A percentile compares a stretch with the other conserved stretches of the same genome.
These are phyloP conservation scores for Letharia lupina DNA, from an alignment of 495 filamentous ascomycete species.

Conservation along the genomic window DNA sequence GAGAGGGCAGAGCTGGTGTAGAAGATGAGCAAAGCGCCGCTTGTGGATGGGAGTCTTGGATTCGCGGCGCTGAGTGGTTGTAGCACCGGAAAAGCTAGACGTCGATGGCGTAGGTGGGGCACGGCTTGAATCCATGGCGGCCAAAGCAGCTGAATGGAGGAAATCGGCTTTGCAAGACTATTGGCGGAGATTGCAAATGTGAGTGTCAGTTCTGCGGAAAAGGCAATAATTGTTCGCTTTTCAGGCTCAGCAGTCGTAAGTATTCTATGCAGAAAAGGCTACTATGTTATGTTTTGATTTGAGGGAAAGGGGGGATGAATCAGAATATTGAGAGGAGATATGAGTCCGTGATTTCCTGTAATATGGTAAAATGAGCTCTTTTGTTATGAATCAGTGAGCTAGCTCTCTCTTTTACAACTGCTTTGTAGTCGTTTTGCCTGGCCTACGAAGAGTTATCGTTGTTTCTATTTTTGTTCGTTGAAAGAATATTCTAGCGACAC, in stretches of 20 bases:
- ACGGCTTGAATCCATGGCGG: slow-evolving; percentile 1
- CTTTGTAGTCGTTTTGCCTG: background rate
- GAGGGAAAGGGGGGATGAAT: background rate
- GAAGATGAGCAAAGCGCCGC: slow-evolving; percentile 33
- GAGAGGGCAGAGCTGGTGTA: slow-evolving; percentile 33
- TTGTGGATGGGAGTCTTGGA: slow-evolving; percentile 21
- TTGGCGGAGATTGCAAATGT: background rate
- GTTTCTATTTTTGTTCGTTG: background rate
- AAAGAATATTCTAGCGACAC: background rate
- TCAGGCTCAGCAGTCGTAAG: background rate
- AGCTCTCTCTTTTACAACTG: background rate
- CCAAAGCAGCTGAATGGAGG: background rate
- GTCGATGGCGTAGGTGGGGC: background rate
- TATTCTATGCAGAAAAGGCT: background rate
- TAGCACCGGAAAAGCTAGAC: background rate
- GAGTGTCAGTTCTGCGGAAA: background rate
- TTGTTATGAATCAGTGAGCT: background rate
- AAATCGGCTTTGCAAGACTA: background rate
- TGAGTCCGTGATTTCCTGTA: background rate
- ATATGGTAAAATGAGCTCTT: background rate
- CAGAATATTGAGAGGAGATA: background rate
- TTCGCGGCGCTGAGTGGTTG: slow-evolving; percentile 12
- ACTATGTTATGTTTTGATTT: background rate
- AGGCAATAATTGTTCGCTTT: background rate
- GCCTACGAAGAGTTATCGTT: background rate